Conservation (phyloP, 108 stramenopile genomes). For the Nannochloropsis salina region DNA sequence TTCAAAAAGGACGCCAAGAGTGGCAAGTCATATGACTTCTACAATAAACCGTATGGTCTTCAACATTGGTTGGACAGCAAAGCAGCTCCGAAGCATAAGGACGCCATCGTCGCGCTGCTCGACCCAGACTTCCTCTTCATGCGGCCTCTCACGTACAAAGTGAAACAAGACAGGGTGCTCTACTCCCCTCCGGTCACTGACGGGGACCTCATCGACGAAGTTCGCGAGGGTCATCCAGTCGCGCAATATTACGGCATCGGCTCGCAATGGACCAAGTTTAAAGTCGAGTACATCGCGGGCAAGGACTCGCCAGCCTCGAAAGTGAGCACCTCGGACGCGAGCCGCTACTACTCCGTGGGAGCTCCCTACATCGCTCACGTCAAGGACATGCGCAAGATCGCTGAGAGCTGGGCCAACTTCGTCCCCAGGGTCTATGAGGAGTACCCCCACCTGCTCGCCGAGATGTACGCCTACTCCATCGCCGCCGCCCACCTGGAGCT, state of each 20-base stretch:
- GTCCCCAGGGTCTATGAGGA: constrained; percentile 62
- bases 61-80: constrained; percentile 39
- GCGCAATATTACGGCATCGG: constrained; percentile 81
- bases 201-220: constrained; percentile 34
- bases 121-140: constrained; percentile 92
- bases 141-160: constrained; percentile 60
- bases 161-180: constrained; percentile 59
- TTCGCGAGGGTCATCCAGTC: constrained; percentile 68
- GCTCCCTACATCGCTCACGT: constrained; percentile 82
- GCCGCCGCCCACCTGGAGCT: constrained; percentile 73
- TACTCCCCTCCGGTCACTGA: neutral
- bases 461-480: constrained; percentile 65
- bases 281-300: constrained; percentile 63
- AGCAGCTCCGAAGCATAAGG: constrained; percentile 41
- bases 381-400: constrained; percentile 70
- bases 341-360: constrained; percentile 66
- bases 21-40: constrained; percentile 39
- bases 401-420: constrained; percentile 67
- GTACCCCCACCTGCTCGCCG: constrained; percentile 57
- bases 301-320: constrained; percentile 50
- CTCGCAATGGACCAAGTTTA: constrained; percentile 64
- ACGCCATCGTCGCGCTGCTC: constrained; percentile 74
- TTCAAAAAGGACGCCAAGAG: constrained; percentile 43
- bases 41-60: constrained; percentile 54
- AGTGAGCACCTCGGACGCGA: constrained; percentile 54